These are phyloP conservation scores for Rhodotorula sp. DNA, from an alignment of 1,284 basidiomycete genomes.

Conservation along the genomic window DNA sequence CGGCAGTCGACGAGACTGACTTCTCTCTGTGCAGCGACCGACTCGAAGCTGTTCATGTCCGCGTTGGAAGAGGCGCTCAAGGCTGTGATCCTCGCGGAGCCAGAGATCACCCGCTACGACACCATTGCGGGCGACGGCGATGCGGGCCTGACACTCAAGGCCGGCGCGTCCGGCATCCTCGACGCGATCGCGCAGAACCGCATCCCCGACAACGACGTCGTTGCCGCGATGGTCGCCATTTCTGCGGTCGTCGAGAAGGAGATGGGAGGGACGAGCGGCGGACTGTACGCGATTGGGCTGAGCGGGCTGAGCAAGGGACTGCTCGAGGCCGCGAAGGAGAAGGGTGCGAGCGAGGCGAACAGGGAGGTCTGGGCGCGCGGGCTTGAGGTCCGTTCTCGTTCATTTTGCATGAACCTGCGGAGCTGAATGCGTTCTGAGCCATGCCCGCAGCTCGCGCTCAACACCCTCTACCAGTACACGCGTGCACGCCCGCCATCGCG, in stretches of 20 bases:
- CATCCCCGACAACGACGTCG: conserved; percentile 65
- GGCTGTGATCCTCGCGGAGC: conserved; percentile 73
- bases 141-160: conserved; percentile 70
- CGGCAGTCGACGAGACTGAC: too few species aligned
- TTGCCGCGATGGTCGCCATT: conserved; percentile 66
- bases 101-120: conserved; percentile 86
- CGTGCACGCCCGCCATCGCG: conserved; percentile 83
- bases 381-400: conserved; percentile 49
- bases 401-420: too few species aligned
- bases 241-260: conserved; percentile 73
- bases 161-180: conserved; percentile 60
- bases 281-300: conserved; percentile 88
- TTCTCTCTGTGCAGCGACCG: conserved; percentile 22
- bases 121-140: conserved; percentile 67
- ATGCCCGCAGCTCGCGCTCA: conserved; percentile 58
- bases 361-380: conserved; percentile 66
- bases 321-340: conserved; percentile 51
- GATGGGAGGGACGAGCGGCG: conserved; percentile 93
- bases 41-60: conserved; percentile 57
- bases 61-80: conserved; percentile 68
- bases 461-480: conserved; percentile 80
- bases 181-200: conserved; percentile 47
- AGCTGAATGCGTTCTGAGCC: not conserved
- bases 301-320: conserved; percentile 79
- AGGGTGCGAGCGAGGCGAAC: conserved; percentile 54